A percentile compares a stretch with the other conserved stretches of the same genome.
Evolutionary conservation across 2,329 filamentous ascomycete species (phyloP).

Genomic region (Aureobasidium sp.): DNA sequence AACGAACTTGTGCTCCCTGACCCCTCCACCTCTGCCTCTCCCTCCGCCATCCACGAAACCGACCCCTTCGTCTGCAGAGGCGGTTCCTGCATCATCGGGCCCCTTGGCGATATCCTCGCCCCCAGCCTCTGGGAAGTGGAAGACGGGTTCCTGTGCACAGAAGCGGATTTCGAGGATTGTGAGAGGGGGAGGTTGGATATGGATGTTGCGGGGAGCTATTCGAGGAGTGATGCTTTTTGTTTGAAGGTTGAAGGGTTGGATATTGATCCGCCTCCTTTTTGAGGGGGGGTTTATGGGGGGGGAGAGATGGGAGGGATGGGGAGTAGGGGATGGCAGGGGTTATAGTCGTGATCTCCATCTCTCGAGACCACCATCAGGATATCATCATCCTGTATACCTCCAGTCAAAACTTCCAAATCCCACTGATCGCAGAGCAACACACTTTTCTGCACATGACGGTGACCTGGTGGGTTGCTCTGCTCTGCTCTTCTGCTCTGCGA

Average conservation of each 20-base stretch:
- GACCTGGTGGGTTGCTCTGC: too few relatives aligned
- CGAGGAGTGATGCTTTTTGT: conserved; percentile 58
- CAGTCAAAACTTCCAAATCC: too few relatives aligned
- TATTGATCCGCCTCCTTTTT: conserved; percentile 45
- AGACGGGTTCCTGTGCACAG: conserved; percentile 56
- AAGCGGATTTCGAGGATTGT: conserved; percentile 84
- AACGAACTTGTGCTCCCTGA: conserved; percentile 45
- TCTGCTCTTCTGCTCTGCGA: too few relatives aligned
- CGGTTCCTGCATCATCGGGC: conserved; percentile 73
- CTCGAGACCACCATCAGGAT: too few relatives aligned
- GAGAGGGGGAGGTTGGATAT: conserved; percentile 71
- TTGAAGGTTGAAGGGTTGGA: conserved; percentile 52
- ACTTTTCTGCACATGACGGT: too few relatives aligned
- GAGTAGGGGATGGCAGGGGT: too few relatives aligned
- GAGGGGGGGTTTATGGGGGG: too few relatives aligned
- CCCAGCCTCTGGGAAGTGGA: conserved; percentile 77
- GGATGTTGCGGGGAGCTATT: conserved; percentile 79
- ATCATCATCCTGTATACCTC: too few relatives aligned
- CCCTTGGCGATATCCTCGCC: conserved; percentile 67
- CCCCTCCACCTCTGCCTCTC: not conserved
- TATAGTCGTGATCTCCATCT: too few relatives aligned
- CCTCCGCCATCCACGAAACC: conserved; percentile 6
- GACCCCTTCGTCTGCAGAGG: conserved; percentile 58
- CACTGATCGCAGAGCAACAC: too few relatives aligned
- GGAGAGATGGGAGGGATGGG: not conserved